Percentiles rank a stretch among this genome's conserved stretches.
Evolutionary conservation across 495 filamentous ascomycete species (phyloP).

Genomic region (Haplographium delicatum): DNA sequence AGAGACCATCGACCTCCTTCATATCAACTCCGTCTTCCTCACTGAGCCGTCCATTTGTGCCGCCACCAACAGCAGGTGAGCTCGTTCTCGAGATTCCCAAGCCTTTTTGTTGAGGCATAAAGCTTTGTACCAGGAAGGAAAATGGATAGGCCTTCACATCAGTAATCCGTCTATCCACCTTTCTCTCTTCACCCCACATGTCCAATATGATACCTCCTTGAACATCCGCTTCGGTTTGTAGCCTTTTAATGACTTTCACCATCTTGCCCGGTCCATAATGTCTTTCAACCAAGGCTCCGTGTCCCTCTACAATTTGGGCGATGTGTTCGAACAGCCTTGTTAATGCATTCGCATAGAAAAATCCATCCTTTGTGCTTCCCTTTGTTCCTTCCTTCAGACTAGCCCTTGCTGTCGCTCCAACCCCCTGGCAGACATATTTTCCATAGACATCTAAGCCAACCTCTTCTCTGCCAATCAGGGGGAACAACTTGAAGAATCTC

Average conservation of each 20-base stretch:
- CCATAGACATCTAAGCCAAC: constrained; percentile 93
- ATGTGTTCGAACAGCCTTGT: constrained; percentile 96
- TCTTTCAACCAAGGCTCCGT: constrained; percentile 81
- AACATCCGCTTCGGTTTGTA: constrained; percentile 91
- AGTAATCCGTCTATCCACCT: constrained; percentile 76
- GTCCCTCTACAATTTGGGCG: constrained; percentile 88
- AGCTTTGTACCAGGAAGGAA: constrained; percentile 93
- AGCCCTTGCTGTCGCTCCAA: constrained; percentile 73
- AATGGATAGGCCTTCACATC: constrained; percentile 97
- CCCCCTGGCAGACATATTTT: constrained; percentile 88
- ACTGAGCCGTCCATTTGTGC: constrained; percentile 41
- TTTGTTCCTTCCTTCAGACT: constrained; percentile 59
- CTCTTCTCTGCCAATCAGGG: constrained; percentile 84
- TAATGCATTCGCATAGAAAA: constrained; percentile 88
- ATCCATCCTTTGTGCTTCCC: constrained; percentile 53
- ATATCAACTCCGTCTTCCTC: constrained; percentile 94
- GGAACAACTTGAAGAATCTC: constrained; percentile 96
- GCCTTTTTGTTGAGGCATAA: constrained; percentile 58
- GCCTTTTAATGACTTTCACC: constrained; percentile 89
- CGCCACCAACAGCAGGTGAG: constrained; percentile 52
- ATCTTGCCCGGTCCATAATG: constrained; percentile 91
- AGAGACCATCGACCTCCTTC: constrained; percentile 83
- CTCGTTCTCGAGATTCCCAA: constrained; percentile 39
- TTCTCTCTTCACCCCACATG: constrained; percentile 87
- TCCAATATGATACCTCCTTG: constrained; percentile 97